These are phyloP conservation scores for Santalum album DNA, from an alignment of 164 flowering plant genomes.

Conservation along the genomic window DNA sequence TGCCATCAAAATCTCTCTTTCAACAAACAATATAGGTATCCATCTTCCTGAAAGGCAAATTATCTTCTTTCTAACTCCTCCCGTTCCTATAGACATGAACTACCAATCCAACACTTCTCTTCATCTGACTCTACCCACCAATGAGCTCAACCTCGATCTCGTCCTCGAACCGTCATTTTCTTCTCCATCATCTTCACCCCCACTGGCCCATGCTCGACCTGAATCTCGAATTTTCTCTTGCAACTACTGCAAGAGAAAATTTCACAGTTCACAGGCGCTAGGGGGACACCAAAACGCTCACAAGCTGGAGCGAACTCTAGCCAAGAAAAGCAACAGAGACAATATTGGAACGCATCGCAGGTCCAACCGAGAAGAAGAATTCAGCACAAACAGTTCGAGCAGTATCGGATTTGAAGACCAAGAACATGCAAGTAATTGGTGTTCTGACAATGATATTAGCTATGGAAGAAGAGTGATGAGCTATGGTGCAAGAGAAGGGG, in stretches of 20 bases:
- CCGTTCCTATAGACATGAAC: constrained; percentile 24
- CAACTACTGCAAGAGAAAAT: constrained; percentile 70
- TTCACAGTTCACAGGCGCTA: constrained; percentile 78
- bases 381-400: constrained; percentile 4
- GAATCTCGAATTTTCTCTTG: constrained; percentile 58
- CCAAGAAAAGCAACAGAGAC: constrained; percentile 43
- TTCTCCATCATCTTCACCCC: constrained; percentile 23
- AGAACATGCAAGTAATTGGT: constrained; percentile 11
- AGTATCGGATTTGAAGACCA: constrained; percentile 7
- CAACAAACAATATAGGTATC: no score
- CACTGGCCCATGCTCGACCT: neutral
- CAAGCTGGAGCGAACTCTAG: constrained; percentile 66
- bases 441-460: constrained; percentile 8
- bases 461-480: constrained; percentile 12
- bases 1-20: no score
- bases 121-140: constrained; percentile 26
- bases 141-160: constrained; percentile 31
- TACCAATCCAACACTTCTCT: constrained; percentile 37
- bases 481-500: constrained; percentile 11
- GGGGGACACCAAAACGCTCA: constrained; percentile 96
- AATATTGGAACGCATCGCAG: no score
- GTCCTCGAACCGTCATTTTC: constrained; percentile 36
- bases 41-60: no score
- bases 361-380: no score
- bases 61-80: neutral